A percentile compares a stretch with the other conserved stretches of the same genome.
Conservation (phyloP, 2,329 filamentous ascomycete genomes). For the Cytospora piceicola region DNA sequence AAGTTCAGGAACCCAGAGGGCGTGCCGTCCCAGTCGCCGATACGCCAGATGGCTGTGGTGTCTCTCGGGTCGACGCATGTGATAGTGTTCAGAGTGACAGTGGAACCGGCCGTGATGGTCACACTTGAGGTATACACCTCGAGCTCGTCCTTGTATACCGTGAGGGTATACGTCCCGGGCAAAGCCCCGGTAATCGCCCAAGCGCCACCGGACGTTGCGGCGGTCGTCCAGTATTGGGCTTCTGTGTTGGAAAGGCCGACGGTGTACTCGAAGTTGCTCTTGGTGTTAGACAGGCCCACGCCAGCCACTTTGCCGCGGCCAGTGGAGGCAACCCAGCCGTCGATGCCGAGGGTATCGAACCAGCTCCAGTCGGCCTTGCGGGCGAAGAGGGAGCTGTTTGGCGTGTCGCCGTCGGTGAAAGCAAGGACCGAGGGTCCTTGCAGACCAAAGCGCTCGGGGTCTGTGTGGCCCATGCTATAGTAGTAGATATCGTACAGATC, state of each 20-base stretch:
- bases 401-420: slow-evolving; percentile 44
- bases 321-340: slow-evolving; percentile 39
- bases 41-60: slow-evolving; percentile 41
- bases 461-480: slow-evolving; percentile 49
- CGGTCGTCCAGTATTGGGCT: slow-evolving; percentile 44
- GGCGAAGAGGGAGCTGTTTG: slow-evolving; percentile 43
- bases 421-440: slow-evolving; percentile 46
- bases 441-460: slow-evolving; percentile 46
- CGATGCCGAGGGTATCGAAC: slow-evolving; percentile 40
- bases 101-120: slow-evolving; percentile 38
- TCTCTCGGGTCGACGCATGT: slow-evolving; percentile 40
- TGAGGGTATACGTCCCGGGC: slow-evolving; percentile 40
- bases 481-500: slow-evolving; percentile 50
- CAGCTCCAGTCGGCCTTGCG: slow-evolving; percentile 43
- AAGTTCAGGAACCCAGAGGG: slow-evolving; percentile 43
- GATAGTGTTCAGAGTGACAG: slow-evolving; percentile 39
- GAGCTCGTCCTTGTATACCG: slow-evolving; percentile 42
- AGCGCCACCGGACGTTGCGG: slow-evolving; percentile 34
- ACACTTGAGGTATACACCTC: slow-evolving; percentile 37
- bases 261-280: slow-evolving; percentile 44
- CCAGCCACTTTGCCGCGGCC: slow-evolving; percentile 39
- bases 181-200: slow-evolving; percentile 40
- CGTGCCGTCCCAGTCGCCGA: slow-evolving; percentile 44
- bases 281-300: slow-evolving; percentile 43
- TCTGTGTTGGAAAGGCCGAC: slow-evolving; percentile 42